Base-by-base conservation (phyloP, 768 basidiomycete species). In the Leccinum sublutescens region DNA sequence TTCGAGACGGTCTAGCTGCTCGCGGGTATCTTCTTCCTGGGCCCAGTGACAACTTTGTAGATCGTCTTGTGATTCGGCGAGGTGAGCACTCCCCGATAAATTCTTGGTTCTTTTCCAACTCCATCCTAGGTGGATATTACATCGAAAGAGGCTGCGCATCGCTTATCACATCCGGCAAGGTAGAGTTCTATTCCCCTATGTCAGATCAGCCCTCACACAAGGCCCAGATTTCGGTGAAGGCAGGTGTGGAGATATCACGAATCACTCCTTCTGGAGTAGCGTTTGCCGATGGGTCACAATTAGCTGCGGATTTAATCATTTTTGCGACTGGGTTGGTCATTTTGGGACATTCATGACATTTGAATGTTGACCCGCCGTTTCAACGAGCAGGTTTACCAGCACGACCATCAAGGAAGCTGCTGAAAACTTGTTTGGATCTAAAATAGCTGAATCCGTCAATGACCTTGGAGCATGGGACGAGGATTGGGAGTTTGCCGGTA, bases 401-500 rank as follows among this genome's bases (percentile, higher is more conserved):
- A 52, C 50, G 5, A 34, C 50, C 5, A 34, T 52, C 50, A 31
- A 52, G 31, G 31, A 31, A 17, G 50, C 29, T 6, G 50, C 50
- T 7, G 12, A 52, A 6, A 34, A 34, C 10, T 21, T 52, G 50
- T 34, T 52, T 19, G 50, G 50, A 11, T n/a, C 33, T 17, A 15
- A 60, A 14, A 45, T 62, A 27, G 59, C 60, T 52, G 51, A 49
- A 58, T 62, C 19, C 9, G 60, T 62, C 29, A 38, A 60, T 40
- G 59, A 60, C 10, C 19, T 61, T 40, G 59, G 60, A 36, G 59
- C 59, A 11, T 62, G 47, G 47, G 60, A 62, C 47, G 31, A 45
- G 17, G 48, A 61, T 15, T 55, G n/a, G 52, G 60, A 62, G 17
- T 50, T 36, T 21, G 60, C 60, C 17, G 59, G 60, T 3, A 11